Evolutionary conservation across 345 rosid species (phyloP).

Genomic region (Salix arbutifolia): DNA sequence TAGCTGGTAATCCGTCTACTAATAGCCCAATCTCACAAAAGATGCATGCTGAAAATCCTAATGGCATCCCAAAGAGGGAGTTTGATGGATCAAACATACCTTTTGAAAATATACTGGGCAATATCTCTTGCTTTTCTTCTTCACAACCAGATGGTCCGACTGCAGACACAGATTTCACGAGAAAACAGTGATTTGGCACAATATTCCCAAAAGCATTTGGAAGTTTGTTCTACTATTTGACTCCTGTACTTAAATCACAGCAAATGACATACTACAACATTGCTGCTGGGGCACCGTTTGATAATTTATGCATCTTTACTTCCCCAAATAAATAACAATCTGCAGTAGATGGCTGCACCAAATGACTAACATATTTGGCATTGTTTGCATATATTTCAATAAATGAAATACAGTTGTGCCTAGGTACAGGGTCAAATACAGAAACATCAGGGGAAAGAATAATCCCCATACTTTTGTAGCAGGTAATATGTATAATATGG

Average conservation of each 20-base stretch:
- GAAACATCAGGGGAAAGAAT: background rate
- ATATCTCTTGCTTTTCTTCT: slow-evolving; percentile 72
- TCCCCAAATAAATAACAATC: background rate
- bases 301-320: background rate
- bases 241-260: background rate
- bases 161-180: slow-evolving; percentile 32
- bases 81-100: slow-evolving; percentile 40
- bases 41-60: background rate
- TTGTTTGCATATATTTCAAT: background rate
- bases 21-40: background rate
- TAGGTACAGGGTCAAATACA: background rate
- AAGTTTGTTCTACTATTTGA: background rate
- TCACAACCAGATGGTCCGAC: slow-evolving; percentile 90
- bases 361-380: background rate
- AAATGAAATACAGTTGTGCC: background rate
- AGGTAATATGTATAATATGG: background rate
- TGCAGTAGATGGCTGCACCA: background rate
- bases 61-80: background rate
- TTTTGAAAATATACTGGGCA: slow-evolving; percentile 92
- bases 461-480: background rate
- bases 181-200: background rate
- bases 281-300: background rate
- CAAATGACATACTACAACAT: background rate
- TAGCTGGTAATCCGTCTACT: background rate
- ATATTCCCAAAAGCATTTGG: background rate